Conservation (phyloP, 352 stramenopile genomes). For the Albugo candida region DNA sequence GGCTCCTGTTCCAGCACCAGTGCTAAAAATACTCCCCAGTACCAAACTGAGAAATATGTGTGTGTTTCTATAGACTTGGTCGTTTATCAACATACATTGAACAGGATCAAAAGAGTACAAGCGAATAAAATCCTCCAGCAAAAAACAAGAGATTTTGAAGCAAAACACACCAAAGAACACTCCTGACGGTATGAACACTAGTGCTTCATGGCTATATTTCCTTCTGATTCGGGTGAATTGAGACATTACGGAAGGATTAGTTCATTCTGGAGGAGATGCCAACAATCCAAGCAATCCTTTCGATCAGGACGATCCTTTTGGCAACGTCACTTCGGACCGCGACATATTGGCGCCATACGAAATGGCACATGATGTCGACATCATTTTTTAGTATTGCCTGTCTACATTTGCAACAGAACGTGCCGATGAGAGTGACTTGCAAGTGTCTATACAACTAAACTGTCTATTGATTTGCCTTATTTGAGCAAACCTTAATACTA, state of each 20-base stretch:
- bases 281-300: constrained; percentile 1
- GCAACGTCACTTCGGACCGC: constrained; percentile 34
- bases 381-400: constrained; percentile 38
- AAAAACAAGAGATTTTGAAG: constrained; percentile 37
- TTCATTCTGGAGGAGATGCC: not conserved
- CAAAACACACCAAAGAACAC: constrained; percentile 20
- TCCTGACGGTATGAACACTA: not conserved
- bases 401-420: not conserved
- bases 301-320: constrained; percentile 41
- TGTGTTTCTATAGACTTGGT: not conserved
- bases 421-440: too few species aligned
- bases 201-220: too few species aligned
- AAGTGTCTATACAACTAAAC: too few species aligned
- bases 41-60: constrained; percentile 6
- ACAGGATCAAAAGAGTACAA: constrained; percentile 96
- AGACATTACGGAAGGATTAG: not conserved
- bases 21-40: too few species aligned
- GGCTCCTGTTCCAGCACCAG: too few species aligned
- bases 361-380: constrained; percentile 41
- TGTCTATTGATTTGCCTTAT: too few species aligned
- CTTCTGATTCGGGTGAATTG: too few species aligned
- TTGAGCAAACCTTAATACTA: too few species aligned
- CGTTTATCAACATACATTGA: not conserved
- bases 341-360: constrained; percentile 74
- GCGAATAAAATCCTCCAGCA: constrained; percentile 88